Base-by-base conservation (phyloP, 208 protist genomes). In the Trypanosoma avium region DNA sequence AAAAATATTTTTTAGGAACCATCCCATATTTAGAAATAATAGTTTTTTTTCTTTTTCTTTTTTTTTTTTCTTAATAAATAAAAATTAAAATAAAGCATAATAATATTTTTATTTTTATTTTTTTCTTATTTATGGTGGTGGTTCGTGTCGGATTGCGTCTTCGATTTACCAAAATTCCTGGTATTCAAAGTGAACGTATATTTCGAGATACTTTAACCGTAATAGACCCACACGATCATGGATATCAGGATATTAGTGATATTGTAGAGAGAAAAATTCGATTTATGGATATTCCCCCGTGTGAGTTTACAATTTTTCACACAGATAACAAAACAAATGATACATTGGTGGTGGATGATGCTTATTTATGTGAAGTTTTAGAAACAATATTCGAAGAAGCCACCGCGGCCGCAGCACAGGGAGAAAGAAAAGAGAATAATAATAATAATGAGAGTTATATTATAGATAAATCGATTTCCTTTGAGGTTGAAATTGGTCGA, bases 341-440 rank as follows among this genome's bases (percentile, higher is more conserved):
- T 59, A 79, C 82, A n/a, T 47, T 94, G 15, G 88, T 94, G 0
- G 85, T 94, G 0, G 88, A 94, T 56, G 81, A 81, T 54, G 74
- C 80, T n/a, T 86, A 90, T 48, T 83, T 85, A 27, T 63, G 36
- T 22, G 63, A 80, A 30, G 66, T 94, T 12, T 38, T 88, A 4
- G 13, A 33, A 22, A 12, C 24, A 3, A 32, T 64, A 38, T 19
- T 65, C 29, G 55, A 56, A 9, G 54, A 58, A 15, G 65, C 54
- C 21, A 13, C 58, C 53, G 13, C 38, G 15, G 29, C 13, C 38
- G 48, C 46, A 55, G 47, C 35, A 26, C 7, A 8, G 3, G 35
- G 49, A 32, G 40, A 40, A 21, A 29, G 4, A 17, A 32, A 38
- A 29, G 32, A 33, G 6, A 49, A 35, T 36, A 26, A 38, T 30